These are phyloP conservation scores for Leccinum uliginosum DNA, from an alignment of 768 basidiomycete genomes.

Conservation along the genomic window DNA sequence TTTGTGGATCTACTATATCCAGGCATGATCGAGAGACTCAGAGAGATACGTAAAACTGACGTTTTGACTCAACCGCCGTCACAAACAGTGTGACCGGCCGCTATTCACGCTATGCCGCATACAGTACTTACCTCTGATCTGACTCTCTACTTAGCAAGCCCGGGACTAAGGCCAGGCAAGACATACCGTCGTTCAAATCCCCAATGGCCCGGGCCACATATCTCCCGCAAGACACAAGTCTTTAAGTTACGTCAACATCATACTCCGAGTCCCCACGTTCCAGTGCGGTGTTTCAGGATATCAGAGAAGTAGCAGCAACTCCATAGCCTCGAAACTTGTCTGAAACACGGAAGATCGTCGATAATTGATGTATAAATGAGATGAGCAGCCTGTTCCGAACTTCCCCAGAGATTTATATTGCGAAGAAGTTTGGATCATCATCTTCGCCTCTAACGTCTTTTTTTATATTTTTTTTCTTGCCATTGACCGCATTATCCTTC, in stretches of 20 bases:
- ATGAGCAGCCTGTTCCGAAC: not conserved
- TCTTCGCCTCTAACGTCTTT: not conserved
- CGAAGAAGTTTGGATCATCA: not conserved
- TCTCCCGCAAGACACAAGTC: not conserved
- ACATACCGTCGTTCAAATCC: not conserved
- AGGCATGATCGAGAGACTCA: not conserved
- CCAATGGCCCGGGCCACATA: not conserved
- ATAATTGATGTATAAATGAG: not conserved
- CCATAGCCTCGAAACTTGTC: not conserved
- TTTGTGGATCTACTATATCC: not conserved
- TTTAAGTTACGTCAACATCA: not conserved
- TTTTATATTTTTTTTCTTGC: not conserved
- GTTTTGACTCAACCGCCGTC: no score
- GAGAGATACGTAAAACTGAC: no score
- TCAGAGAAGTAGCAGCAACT: not conserved
- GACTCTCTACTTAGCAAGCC: not conserved
- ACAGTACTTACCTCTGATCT: no score
- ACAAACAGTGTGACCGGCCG: not conserved
- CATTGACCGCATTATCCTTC: not conserved
- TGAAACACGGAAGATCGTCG: not conserved
- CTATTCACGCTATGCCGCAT: not conserved
- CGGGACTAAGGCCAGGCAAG: not conserved
- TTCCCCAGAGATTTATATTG: not conserved
- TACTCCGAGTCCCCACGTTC: not conserved
- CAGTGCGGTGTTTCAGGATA: not conserved